Percentiles rank a stretch among this genome's conserved stretches.
Conservation (phyloP, 2,329 filamentous ascomycete genomes). For the Dendrostoma leiphaemia region DNA sequence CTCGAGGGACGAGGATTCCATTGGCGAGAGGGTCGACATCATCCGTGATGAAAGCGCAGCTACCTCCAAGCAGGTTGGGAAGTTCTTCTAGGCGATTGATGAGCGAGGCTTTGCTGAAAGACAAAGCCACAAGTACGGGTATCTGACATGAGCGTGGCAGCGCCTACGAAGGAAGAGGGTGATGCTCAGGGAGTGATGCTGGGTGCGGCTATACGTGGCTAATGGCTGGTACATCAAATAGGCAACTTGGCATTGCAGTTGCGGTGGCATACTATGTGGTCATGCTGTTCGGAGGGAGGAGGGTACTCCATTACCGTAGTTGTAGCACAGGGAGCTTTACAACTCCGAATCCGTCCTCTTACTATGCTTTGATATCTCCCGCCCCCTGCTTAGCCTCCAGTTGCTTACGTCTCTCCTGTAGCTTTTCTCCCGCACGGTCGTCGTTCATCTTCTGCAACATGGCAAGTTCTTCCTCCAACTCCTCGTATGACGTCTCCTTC, state of each 20-base stretch:
- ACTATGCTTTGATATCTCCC: neutral
- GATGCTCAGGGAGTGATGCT: neutral
- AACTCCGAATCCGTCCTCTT: constrained; percentile 18
- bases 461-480: constrained; percentile 34
- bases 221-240: neutral
- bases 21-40: constrained; percentile 18
- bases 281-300: too few relatives aligned
- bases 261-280: neutral
- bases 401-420: constrained; percentile 23
- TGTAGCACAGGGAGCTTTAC: neutral
- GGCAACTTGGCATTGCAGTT: neutral
- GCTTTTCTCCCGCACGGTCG: constrained; percentile 28
- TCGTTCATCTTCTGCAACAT: constrained; percentile 26
- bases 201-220: neutral
- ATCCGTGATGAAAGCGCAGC: constrained; percentile 24
- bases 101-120: too few relatives aligned
- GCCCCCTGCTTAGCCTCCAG: neutral
- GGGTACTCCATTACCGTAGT: neutral
- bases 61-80: constrained; percentile 41
- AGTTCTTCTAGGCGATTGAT: constrained; percentile 47
- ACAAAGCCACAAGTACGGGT: too few relatives aligned
- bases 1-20: constrained; percentile 11
- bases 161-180: too few relatives aligned
- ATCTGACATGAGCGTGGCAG: too few relatives aligned
- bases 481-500: constrained; percentile 49